These are phyloP conservation scores for Jamesozyma gamospora DNA, from an alignment of 805 yeast genomes.

Conservation along the genomic window DNA sequence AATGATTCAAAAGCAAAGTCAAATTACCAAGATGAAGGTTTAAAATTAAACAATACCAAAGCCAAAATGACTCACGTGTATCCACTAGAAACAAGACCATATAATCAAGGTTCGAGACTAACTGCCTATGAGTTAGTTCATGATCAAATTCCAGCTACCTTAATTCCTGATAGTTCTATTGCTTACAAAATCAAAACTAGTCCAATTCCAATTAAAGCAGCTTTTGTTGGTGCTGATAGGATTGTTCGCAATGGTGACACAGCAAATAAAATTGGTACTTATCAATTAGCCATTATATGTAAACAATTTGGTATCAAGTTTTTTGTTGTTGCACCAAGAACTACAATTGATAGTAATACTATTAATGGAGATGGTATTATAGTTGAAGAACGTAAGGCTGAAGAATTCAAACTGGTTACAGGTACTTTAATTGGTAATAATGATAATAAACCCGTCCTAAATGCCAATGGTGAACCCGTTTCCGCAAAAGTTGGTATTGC, in stretches of 20 bases:
- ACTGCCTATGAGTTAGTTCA: slow-evolving; percentile 85
- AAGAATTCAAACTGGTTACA: slow-evolving; percentile 65
- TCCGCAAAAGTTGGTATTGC: slow-evolving; percentile 62
- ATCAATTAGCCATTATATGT: slow-evolving; percentile 72
- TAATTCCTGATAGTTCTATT: slow-evolving; percentile 88
- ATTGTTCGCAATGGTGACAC: slow-evolving; percentile 90
- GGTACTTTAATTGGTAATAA: slow-evolving; percentile 46
- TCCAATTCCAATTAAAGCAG: slow-evolving; percentile 64
- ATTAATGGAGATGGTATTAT: slow-evolving; percentile 61
- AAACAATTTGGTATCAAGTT: slow-evolving; percentile 60
- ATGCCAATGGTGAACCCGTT: slow-evolving; percentile 25
- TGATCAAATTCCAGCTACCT: slow-evolving; percentile 78
- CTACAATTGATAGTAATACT: slow-evolving; percentile 71
- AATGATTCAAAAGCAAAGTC: slow-evolving; percentile 29
- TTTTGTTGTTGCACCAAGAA: slow-evolving; percentile 90
- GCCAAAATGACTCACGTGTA: slow-evolving; percentile 61
- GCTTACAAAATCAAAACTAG: slow-evolving; percentile 50
- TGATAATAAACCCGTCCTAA: slow-evolving; percentile 19
- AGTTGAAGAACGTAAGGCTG: slow-evolving; percentile 79
- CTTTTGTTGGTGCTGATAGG: slow-evolving; percentile 93
- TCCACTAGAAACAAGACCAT: slow-evolving; percentile 92
- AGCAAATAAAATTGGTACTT: slow-evolving; percentile 94
- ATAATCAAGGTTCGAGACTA: slow-evolving; percentile 89
- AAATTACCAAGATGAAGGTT: slow-evolving; percentile 10
- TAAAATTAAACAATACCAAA: slow-evolving; percentile 20